phyloP scores from a whole-genome alignment of 2,329 filamentous ascomycete species.

The Aspergillus candidus region DNA sequence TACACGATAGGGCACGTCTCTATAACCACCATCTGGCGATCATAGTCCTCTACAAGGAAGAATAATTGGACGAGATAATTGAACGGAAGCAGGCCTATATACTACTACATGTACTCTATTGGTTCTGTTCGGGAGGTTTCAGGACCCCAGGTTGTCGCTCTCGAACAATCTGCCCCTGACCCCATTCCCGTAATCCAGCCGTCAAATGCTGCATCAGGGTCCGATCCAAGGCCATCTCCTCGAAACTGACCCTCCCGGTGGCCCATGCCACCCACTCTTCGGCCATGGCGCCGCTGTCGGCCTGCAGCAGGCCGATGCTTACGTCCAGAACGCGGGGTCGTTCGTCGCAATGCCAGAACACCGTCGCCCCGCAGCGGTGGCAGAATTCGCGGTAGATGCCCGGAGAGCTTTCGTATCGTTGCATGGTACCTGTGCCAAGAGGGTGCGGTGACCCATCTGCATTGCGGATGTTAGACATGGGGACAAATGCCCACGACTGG shows the following conservation, averaged over 20 bases:
- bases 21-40: no score
- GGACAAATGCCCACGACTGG: constrained; percentile 61
- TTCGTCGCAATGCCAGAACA: constrained; percentile 55
- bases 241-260: constrained; percentile 52
- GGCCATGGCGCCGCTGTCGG: constrained; percentile 48
- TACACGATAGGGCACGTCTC: no score
- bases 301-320: constrained; percentile 54
- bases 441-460: constrained; percentile 27
- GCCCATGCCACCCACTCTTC: constrained; percentile 60
- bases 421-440: constrained; percentile 42
- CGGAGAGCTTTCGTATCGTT: constrained; percentile 49
- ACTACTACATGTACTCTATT: no score
- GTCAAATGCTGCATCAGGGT: constrained; percentile 24
- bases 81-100: no score
- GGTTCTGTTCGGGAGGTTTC: no score
- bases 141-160: not conserved
- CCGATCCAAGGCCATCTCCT: constrained; percentile 45
- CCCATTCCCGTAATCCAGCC: constrained; percentile 15
- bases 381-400: constrained; percentile 58
- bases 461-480: constrained; percentile 52
- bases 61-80: no score
- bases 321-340: constrained; percentile 57
- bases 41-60: no score
- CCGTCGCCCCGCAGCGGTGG: constrained; percentile 54
- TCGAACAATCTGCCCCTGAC: not conserved